Base-by-base conservation (phyloP, 805 yeast species). In the Starmera pachycereana region DNA sequence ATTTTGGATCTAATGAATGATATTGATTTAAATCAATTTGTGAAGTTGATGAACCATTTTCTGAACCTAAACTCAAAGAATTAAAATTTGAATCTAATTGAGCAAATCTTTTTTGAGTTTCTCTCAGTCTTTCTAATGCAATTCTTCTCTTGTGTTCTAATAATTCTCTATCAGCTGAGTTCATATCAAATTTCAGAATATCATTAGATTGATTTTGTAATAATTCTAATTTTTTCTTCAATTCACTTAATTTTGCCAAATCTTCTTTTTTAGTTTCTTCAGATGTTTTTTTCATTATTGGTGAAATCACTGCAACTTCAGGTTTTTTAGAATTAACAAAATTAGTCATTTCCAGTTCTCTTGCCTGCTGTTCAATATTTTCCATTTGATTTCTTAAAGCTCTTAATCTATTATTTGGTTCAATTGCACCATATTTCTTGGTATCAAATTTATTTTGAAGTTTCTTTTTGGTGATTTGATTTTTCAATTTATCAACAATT, bases 331-430 rank as follows among this genome's bases (percentile, higher is more conserved):
- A 46, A 29, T 77, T 84, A 25, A 74, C 80, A 51, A 86, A 88
- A 48, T 87, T 92, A 16, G 84, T 81, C 74, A 77, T 80, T 56
- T 90, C 97, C 43, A 90, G 68, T 52, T 82, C 84, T 44, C 94
- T 66, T 0, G 96, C 96, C 64, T 85, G 84, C 37, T 74, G 72
- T 54, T 85, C 95, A 39, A 89, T 69, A 46, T 76, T 80, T 43
- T 84, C 94, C 95, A 87, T 87, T 54, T 81, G 74, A 50, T 81
- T 85, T 40, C 96, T 69, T 50, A 89, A 66, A 35, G 76, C 79
- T 44, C 92, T 70, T 38, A 88, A 62, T 47, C 90, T 67, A 3
- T 82, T 72, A 50, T 82, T 81, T 4, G 96, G 95, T 54, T 85
- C 95, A 25, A 79, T 72, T 27, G 70, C 66, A 6, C 76, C 76